Conservation (phyloP, 805 yeast species). For the Hanseniaspora mollemarum region DNA sequence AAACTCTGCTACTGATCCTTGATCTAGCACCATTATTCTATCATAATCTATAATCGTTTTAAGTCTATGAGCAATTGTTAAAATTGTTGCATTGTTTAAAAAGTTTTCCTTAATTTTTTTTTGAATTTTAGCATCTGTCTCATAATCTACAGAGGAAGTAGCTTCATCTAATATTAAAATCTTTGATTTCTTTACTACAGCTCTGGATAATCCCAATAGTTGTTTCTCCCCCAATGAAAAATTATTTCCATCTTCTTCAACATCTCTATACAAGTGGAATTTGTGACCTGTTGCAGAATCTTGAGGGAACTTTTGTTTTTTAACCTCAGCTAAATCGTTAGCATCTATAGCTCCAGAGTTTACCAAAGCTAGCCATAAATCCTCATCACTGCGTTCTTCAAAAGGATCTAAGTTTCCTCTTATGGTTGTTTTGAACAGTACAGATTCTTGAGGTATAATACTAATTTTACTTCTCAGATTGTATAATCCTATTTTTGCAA, state of each 20-base stretch:
- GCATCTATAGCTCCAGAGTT: constrained; percentile 44
- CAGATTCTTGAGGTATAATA: constrained; percentile 86
- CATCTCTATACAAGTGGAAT: constrained; percentile 47
- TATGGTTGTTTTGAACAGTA: constrained; percentile 66
- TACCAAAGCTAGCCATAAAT: constrained; percentile 58
- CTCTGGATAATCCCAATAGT: constrained; percentile 50
- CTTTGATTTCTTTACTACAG: constrained; percentile 44
- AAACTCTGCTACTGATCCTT: constrained; percentile 40
- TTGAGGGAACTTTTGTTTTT: constrained; percentile 27
- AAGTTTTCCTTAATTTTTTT: constrained; percentile 45
- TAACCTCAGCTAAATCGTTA: constrained; percentile 27
- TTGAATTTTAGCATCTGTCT: constrained; percentile 51
- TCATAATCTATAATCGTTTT: constrained; percentile 47
- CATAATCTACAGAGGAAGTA: constrained; percentile 55
- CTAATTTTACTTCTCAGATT: constrained; percentile 59
- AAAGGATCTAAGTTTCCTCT: constrained; percentile 74
- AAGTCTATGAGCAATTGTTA: constrained; percentile 57
- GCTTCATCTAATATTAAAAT: constrained; percentile 56
- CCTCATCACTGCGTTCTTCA: constrained; percentile 40
- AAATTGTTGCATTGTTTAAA: constrained; percentile 39
- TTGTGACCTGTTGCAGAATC: constrained; percentile 33
- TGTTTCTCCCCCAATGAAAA: constrained; percentile 58
- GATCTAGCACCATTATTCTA: constrained; percentile 42
- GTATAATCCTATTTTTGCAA: constrained; percentile 49
- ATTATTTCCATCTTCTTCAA: constrained; percentile 55